phyloP scores from a whole-genome alignment of 108 stramenopile species.

The Cylindrotheca closterium region DNA sequence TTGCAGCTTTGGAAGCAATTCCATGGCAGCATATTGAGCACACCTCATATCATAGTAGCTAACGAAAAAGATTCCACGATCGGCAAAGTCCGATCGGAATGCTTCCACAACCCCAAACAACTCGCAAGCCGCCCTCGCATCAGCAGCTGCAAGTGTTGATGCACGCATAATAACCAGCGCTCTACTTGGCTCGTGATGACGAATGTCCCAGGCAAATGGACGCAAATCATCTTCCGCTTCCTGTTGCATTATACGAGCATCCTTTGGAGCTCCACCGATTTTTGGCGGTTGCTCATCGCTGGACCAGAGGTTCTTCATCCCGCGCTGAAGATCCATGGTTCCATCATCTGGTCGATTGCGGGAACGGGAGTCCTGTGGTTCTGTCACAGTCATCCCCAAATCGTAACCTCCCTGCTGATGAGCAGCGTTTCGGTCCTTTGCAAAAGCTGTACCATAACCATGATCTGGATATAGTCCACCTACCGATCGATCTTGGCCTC shows the following conservation, averaged over 20 bases:
- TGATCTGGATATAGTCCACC: not conserved
- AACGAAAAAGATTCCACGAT: conserved; percentile 72
- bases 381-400: conserved; percentile 63
- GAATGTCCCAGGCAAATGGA: conserved; percentile 51
- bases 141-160: conserved; percentile 37
- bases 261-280: not conserved
- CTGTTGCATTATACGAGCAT: conserved; percentile 3
- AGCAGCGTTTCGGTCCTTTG: conserved; percentile 3
- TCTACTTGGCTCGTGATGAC: conserved; percentile 50
- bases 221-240: conserved; percentile 39
- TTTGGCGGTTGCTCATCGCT: conserved; percentile 8
- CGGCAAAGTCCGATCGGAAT: conserved; percentile 77
- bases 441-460: conserved; percentile 7
- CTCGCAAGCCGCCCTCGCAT: conserved; percentile 77
- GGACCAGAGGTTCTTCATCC: conserved; percentile 40
- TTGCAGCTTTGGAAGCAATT: conserved; percentile 45
- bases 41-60: conserved; percentile 82
- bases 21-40: conserved; percentile 75
- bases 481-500: not conserved
- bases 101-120: conserved; percentile 68
- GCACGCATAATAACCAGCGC: conserved; percentile 69
- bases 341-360: conserved; percentile 11
- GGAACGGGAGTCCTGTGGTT: conserved; percentile 43
- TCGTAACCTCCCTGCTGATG: conserved; percentile 8
- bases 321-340: conserved; percentile 26